Evolutionary conservation across 164 flowering plant species (phyloP).

Genomic region (Malania oleifera): DNA sequence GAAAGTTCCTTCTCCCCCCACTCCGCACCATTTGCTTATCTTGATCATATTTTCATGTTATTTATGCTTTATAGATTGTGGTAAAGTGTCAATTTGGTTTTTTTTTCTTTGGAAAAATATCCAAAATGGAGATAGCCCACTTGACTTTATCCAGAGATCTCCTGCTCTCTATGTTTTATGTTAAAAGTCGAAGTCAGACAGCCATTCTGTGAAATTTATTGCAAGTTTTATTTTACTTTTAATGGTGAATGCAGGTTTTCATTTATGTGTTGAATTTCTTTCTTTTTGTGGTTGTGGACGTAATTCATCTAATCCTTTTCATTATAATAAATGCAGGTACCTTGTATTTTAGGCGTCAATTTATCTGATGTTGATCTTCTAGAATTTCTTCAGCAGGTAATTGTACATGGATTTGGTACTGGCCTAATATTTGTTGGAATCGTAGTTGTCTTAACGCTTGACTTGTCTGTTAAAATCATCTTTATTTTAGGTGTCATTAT

Average conservation of each 20-base stretch:
- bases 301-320: neutral
- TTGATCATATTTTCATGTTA: neutral
- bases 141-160: no score
- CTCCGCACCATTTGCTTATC: neutral
- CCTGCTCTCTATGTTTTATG: no score
- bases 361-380: constrained; percentile 75
- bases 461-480: no score
- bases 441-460: neutral
- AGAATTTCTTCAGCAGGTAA: constrained; percentile 93
- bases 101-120: no score
- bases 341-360: constrained; percentile 86
- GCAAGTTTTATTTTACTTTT: neutral
- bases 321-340: constrained; percentile 55
- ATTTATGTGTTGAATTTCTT: no score
- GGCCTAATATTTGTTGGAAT: no score
- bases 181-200: neutral
- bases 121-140: no score
- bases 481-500: no score
- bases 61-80: no score
- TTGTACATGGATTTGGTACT: neutral
- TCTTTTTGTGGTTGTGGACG: neutral
- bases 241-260: no score
- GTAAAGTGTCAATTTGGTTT: no score
- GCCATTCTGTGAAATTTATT: neutral
- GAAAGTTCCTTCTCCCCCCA: neutral